phyloP scores from a whole-genome alignment of 2,329 filamentous ascomycete species.

The Exophiala alcalophila region DNA sequence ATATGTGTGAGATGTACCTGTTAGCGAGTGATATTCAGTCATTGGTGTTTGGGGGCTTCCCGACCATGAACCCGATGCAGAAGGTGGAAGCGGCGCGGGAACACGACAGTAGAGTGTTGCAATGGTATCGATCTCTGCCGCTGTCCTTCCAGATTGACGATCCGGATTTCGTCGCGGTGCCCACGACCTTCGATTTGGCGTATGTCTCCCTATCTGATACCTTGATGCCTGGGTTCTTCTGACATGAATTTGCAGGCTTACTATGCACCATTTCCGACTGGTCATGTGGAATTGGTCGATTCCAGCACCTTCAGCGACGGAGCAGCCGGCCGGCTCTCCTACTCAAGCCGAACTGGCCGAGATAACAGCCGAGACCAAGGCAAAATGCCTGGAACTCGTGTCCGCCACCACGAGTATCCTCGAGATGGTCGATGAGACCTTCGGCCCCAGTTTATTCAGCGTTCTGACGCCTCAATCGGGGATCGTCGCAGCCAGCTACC shows the following conservation, averaged over 20 bases:
- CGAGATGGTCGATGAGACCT: background rate
- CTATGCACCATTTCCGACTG: conserved; percentile 13
- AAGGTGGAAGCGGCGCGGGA: conserved; percentile 6
- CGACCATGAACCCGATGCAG: conserved; percentile 5
- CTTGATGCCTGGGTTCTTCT: too few species aligned
- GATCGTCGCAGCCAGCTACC: conserved; percentile 14
- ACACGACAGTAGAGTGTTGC: conserved; percentile 6
- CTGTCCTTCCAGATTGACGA: conserved; percentile 4
- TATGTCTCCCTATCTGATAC: background rate
- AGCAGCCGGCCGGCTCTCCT: background rate
- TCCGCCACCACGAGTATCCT: conserved; percentile 1
- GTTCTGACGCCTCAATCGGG: conserved; percentile 12
- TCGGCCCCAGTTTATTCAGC: conserved; percentile 5
- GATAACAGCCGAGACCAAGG: conserved; percentile 1
- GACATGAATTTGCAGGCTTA: conserved; percentile 1
- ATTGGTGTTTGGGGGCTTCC: conserved; percentile 10
- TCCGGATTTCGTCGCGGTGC: conserved; percentile 3
- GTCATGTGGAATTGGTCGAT: conserved; percentile 16
- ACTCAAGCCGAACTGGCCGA: conserved; percentile 1
- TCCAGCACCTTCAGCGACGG: background rate
- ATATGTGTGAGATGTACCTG: conserved; percentile 9
- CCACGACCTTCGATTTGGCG: conserved; percentile 11
- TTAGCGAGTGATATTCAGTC: conserved; percentile 8
- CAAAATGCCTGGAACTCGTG: conserved; percentile 3
- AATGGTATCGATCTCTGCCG: conserved; percentile 12